Conservation (phyloP, 2,329 filamentous ascomycete genomes). For the Aureobasidium melanogenum region DNA sequence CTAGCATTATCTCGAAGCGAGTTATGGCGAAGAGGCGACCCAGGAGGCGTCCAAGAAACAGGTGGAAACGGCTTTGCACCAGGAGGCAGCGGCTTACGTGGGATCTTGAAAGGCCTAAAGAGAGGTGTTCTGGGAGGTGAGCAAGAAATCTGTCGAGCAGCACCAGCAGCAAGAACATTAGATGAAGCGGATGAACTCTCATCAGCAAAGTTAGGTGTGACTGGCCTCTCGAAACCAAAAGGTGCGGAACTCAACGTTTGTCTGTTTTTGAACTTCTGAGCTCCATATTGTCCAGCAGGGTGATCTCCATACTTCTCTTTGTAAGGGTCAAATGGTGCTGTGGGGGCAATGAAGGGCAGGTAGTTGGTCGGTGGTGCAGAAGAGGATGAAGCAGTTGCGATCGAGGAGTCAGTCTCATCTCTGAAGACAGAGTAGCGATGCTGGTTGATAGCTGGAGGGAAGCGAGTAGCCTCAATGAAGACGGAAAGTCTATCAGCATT, state of each 20-base stretch:
- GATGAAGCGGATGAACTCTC: not conserved
- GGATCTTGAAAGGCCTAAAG: not conserved
- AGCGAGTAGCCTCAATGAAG: slow-evolving; percentile 6
- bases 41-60: not conserved
- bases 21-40: not conserved
- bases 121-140: not conserved
- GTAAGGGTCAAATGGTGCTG: not conserved
- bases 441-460: not conserved
- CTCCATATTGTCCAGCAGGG: not conserved
- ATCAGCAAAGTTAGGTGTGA: not conserved
- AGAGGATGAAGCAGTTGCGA: not conserved
- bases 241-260: not conserved
- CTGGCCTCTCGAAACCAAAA: not conserved
- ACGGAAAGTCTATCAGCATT: not conserved
- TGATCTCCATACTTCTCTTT: not conserved
- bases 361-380: not conserved
- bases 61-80: not conserved
- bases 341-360: not conserved
- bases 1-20: not conserved
- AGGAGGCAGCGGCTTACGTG: not conserved
- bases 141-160: not conserved
- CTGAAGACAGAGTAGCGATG: not conserved
- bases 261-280: not conserved
- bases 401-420: not conserved
- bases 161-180: not conserved